Base-by-base conservation (phyloP, 768 basidiomycete species). In the Lyophyllum decastes region DNA sequence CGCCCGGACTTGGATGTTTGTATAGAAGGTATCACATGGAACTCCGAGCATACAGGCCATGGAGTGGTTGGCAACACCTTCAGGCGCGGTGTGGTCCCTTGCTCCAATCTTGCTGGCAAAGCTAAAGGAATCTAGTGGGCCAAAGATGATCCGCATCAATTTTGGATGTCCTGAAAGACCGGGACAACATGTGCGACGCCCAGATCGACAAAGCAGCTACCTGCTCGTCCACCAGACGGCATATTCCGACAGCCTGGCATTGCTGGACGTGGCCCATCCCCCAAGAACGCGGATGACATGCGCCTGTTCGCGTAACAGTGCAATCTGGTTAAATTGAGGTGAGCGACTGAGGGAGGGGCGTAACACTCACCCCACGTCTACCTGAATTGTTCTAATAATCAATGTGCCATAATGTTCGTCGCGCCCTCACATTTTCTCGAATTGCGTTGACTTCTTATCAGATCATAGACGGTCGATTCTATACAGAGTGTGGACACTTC, bases 341-440 rank as follows among this genome's bases (percentile, higher is more conserved):
- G 43, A 46, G 34, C 43, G 43, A 50, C 47, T 45, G 54, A 38
- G n/a, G n/a, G n/a, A 19, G 26, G 55, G 25, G 27, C 35, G 24
- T n/a, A 10, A 49, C 34, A 46, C 48, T 19, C 30, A 10, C 30
- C 52, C 49, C 40, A 30, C 46, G 22, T 45, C 22, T 14, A 30
- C 27, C 26, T 27, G n/a, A 45, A 38, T 59, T 33, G 5, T 40
- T 2, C 49, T 30, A 43, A 22, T 55, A 41, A 52, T 49, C 48
- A 69, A 90, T 90, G 89, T 91, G 89, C 70, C 82, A 88, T 73
- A 90, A 90, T 71, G 89, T 90, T 64, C 49, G 85, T 76, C 60
- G 30, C 57, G 27, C 34, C 38, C 38, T 44, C 26, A 10, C 30
- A 30, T 26, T 49, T 52, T 27, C 46, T 16, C 4, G 40, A 41